Conservation (phyloP, 257 asterid species). For the Solanum chaucha region DNA sequence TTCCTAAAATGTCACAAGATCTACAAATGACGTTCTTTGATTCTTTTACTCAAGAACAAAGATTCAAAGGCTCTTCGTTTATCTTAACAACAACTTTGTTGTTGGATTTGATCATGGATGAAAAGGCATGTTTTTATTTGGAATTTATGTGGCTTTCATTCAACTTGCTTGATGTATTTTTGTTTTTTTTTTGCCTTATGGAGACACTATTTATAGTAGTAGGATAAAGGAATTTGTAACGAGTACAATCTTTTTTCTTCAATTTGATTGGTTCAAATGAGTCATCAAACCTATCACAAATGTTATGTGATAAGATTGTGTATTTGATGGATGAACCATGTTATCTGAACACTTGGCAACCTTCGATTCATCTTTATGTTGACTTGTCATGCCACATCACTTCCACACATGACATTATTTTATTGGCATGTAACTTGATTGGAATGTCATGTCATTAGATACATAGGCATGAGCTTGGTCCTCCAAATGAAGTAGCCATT, state of each 20-base stretch:
- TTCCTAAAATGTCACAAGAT: neutral
- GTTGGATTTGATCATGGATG: neutral
- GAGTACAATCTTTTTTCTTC: neutral
- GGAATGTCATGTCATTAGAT: neutral
- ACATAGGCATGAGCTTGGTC: neutral
- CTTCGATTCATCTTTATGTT: neutral
- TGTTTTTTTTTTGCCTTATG: neutral
- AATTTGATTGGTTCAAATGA: neutral
- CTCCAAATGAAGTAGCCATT: neutral
- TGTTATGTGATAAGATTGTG: neutral
- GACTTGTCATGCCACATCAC: neutral
- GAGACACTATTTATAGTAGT: neutral
- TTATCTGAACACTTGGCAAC: neutral
- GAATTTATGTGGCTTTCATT: neutral
- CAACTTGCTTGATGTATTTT: neutral
- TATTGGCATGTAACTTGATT: neutral
- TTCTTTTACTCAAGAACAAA: neutral
- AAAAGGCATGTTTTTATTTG: neutral
- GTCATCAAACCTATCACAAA: neutral
- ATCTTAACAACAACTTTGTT: neutral
- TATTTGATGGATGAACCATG: neutral
- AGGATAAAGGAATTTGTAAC: neutral
- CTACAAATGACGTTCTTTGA: neutral
- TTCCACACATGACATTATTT: neutral
- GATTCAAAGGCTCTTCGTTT: neutral